Percentiles rank a stretch among this genome's conserved stretches.
Evolutionary conservation across 78 protist genomes (phyloP).

Genomic region (Cavenderia fasciculata): DNA sequence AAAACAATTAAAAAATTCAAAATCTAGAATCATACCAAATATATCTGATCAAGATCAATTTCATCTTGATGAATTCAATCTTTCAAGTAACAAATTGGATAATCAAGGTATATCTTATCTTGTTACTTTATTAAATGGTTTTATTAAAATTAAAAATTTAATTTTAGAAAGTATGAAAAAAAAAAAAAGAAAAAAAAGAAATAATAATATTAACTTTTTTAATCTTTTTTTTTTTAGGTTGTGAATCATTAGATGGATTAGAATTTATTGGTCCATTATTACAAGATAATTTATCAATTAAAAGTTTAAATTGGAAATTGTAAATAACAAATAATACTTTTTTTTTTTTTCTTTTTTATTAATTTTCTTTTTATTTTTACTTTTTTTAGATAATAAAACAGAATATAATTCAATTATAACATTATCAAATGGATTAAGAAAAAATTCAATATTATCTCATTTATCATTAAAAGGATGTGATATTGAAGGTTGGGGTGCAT

Average conservation of each 20-base stretch:
- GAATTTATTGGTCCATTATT: not conserved
- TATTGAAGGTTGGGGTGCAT: constrained; percentile 66
- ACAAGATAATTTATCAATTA: not conserved
- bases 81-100: not conserved
- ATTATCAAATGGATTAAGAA: constrained; percentile 24
- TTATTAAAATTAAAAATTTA: no score
- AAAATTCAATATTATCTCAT: not conserved
- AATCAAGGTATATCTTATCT: not conserved
- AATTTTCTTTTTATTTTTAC: not conserved
- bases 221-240: not conserved
- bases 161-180: no score
- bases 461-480: constrained; percentile 10
- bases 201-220: no score
- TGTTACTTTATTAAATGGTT: not conserved
- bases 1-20: no score
- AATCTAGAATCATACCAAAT: no score
- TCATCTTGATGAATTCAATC: no score
- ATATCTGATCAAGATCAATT: no score
- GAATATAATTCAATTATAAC: not conserved
- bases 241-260: constrained; percentile 22
- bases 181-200: no score
- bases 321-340: not conserved
- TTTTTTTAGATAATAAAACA: constrained; percentile 8
- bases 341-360: not conserved
- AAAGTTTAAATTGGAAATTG: constrained; percentile 15